Evolutionary conservation across 768 basidiomycete species (phyloP).

Genomic region (Antrodiella citrinella): DNA sequence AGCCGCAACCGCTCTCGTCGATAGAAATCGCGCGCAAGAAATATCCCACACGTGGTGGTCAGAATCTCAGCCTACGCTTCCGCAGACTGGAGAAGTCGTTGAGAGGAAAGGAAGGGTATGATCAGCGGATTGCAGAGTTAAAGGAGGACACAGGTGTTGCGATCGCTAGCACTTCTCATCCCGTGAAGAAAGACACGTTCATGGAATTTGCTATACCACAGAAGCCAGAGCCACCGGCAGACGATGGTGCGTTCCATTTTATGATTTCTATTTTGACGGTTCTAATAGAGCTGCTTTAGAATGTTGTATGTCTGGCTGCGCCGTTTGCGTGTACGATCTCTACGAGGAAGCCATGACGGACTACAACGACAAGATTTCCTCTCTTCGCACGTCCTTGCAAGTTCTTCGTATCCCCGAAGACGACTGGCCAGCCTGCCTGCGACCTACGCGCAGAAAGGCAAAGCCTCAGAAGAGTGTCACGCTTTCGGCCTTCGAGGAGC

Average conservation of each 20-base stretch:
- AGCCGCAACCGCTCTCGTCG: not conserved
- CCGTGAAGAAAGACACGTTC: conserved; percentile 26
- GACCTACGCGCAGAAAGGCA: conserved; percentile 7
- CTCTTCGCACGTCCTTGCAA: conserved; percentile 43
- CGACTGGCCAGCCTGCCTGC: conserved; percentile 61
- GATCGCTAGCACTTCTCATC: conserved; percentile 1
- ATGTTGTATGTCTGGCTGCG: conserved; percentile 94
- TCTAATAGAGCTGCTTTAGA: too few relatives aligned
- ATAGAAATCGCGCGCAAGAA: conserved; percentile 8
- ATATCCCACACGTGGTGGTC: conserved; percentile 36
- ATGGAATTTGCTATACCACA: conserved; percentile 52
- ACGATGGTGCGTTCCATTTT: conserved; percentile 51
- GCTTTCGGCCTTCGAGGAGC: conserved; percentile 63
- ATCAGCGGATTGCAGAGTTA: conserved; percentile 19
- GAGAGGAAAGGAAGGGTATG: conserved; percentile 33
- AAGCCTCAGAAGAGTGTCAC: conserved; percentile 26
- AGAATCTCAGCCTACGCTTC: conserved; percentile 53
- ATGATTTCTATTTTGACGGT: too few relatives aligned
- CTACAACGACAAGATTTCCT: conserved; percentile 48
- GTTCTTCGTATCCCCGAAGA: conserved; percentile 40
- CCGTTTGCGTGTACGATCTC: conserved; percentile 84
- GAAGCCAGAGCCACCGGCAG: conserved; percentile 51
- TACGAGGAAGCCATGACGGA: conserved; percentile 66
- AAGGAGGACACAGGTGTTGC: conserved; percentile 10
- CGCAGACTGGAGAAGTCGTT: conserved; percentile 46